Percentiles rank a stretch among this genome's conserved stretches.
phyloP scores from a whole-genome alignment of 169 alveolate species.

The Cyclospora cayetanensis region DNA sequence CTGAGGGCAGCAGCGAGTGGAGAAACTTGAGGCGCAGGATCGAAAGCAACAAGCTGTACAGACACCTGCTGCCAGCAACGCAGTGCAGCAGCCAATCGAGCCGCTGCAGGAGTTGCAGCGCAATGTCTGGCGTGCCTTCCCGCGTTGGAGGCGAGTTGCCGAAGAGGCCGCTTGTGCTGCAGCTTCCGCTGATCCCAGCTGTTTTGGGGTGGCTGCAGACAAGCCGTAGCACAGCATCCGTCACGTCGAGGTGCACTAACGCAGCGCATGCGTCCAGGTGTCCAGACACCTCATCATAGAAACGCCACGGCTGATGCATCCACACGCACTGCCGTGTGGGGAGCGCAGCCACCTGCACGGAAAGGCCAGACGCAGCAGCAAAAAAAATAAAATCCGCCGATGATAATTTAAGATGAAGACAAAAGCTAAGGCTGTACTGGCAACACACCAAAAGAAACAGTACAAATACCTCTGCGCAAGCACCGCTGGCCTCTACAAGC shows the following conservation, averaged over 20 bases:
- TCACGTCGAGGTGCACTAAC: background rate
- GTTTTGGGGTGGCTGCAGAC: background rate
- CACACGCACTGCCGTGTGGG: constrained; percentile 48
- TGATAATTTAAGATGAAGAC: background rate
- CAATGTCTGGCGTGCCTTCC: background rate
- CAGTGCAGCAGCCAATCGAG: background rate
- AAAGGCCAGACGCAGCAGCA: constrained; percentile 9
- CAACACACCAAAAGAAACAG: background rate
- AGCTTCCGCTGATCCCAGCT: background rate
- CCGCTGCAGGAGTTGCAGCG: constrained; percentile 1
- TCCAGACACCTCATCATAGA: constrained; percentile 17
- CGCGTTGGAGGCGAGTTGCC: background rate
- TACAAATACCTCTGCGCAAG: background rate
- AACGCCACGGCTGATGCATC: constrained; percentile 54
- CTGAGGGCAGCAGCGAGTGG: constrained; percentile 39
- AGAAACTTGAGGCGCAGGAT: constrained; percentile 45
- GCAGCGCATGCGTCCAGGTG: constrained; percentile 62
- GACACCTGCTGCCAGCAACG: constrained; percentile 44
- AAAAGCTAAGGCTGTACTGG: background rate
- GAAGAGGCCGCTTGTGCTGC: constrained; percentile 3
- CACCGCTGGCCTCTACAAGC: background rate
- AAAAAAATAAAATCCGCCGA: background rate
- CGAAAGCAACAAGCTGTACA: constrained; percentile 9
- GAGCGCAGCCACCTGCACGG: constrained; percentile 7
- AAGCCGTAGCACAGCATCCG: background rate